Base-by-base conservation (phyloP, 768 basidiomycete species). In the Suillus sp. region DNA sequence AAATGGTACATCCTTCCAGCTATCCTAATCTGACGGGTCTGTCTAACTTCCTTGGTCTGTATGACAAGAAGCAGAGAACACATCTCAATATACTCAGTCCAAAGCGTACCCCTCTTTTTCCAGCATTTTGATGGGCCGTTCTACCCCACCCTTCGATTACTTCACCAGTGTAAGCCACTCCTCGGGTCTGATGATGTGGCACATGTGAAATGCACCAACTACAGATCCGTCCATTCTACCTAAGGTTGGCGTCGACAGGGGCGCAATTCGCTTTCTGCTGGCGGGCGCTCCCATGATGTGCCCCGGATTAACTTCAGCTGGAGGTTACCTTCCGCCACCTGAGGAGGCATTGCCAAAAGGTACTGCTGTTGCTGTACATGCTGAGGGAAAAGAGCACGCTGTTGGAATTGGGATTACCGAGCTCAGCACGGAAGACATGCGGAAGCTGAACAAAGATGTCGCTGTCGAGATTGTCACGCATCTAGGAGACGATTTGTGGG, bases 261-360 rank as follows among this genome's bases (percentile, higher is more conserved):
- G 97, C 56, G 97, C 97, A 60, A 99, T 99, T 78, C 92, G 96
- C 38, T 99, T 98, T 78, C 84, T 99, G 43, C 86, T 99, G 53
- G 90, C 88, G 13, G 97, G 94, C 18, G 94, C 94, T 30, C 89
- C 91, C 78, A 95, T 96, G 92, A 96, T 96, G 94, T 95, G 91
- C 69, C 97, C 97, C 5, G 97, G 97, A 25, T 80, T 99, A 61
- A 96, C 97, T 32, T 99, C 96, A 40, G 83, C 87, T 38, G 96
- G 96, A 8, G 96, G 96, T 9, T 85, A 85, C 69, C 85, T 99
- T 0, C 96, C 96, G 0, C 86, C 92, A 10, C 77, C 86, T 16
- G 87, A 88, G 43, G 80, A 79, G 20, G 87, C 83, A 3, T 77
- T 98, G 42, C 84, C 87, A 27, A 84, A 86, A 40, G 88, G 86